Evolutionary conservation across 805 yeast species (phyloP).

Genomic region (Wickerhamiella kurtzmanii): DNA sequence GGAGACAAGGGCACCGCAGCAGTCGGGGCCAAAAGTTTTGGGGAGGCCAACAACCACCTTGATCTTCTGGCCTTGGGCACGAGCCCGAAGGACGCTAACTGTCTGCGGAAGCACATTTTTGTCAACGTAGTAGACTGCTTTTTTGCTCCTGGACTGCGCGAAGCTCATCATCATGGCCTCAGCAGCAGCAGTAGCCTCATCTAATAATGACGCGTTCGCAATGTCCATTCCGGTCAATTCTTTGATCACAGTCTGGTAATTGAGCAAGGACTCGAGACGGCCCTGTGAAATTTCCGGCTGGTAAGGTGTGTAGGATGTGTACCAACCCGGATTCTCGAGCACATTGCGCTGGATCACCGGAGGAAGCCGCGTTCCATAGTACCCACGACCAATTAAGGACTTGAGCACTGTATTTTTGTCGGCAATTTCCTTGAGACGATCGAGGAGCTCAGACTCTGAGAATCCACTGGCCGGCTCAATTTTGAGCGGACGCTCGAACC

Average conservation of each 20-base stretch:
- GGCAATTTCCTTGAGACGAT: conserved; percentile 55
- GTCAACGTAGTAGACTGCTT: conserved; percentile 57
- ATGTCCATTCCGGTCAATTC: conserved; percentile 90
- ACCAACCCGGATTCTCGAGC: conserved; percentile 94
- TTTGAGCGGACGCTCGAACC: conserved; percentile 51
- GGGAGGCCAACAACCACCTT: conserved; percentile 36
- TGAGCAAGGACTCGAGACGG: conserved; percentile 74
- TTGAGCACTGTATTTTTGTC: conserved; percentile 56
- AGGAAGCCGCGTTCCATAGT: conserved; percentile 79
- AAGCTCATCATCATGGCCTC: conserved; percentile 87
- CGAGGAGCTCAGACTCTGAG: conserved; percentile 69
- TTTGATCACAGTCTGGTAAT: conserved; percentile 82
- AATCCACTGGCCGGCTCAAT: conserved; percentile 61
- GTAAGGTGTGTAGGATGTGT: conserved; percentile 95
- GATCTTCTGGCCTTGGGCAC: conserved; percentile 65
- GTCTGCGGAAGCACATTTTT: conserved; percentile 74
- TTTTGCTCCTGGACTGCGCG: conserved; percentile 55
- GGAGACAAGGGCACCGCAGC: conserved; percentile 77
- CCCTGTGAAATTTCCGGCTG: conserved; percentile 98
- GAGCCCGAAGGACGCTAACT: conserved; percentile 56
- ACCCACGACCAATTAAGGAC: conserved; percentile 87
- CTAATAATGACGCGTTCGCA: conserved; percentile 87
- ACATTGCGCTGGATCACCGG: conserved; percentile 87
- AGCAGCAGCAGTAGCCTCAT: conserved; percentile 95
- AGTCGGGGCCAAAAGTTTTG: conserved; percentile 27